Percentiles rank a stretch among this genome's conserved stretches.
These are phyloP conservation scores for Gremmenia infestans DNA, from an alignment of 2,329 filamentous ascomycete genomes.

Conservation along the genomic window DNA sequence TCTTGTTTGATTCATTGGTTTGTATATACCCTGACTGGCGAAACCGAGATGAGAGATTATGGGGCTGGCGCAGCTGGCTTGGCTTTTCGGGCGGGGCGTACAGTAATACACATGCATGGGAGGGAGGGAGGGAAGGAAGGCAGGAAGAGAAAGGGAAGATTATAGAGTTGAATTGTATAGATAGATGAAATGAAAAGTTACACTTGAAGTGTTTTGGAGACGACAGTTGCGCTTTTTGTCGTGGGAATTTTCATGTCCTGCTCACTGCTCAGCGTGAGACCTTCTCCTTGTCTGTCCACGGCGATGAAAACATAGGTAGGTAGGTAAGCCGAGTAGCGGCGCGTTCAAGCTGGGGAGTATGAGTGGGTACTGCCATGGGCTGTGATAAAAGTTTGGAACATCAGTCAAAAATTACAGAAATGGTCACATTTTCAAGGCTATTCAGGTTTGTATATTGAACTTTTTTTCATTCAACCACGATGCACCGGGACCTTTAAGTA, in stretches of 20 bases:
- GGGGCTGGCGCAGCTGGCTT: background rate
- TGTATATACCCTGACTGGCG: background rate
- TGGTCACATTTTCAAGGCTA: background rate
- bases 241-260: too few species aligned
- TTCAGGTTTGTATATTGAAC: background rate
- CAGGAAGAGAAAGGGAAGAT: background rate
- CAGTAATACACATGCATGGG: background rate
- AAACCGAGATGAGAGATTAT: background rate
- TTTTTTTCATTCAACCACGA: background rate
- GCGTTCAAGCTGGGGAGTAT: too few species aligned
- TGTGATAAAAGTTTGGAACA: too few species aligned
- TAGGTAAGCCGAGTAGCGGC: too few species aligned
- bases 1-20: background rate
- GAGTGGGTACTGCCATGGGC: too few species aligned
- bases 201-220: too few species aligned
- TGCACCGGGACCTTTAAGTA: too few species aligned
- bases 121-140: background rate
- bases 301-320: too few species aligned
- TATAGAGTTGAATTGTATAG: background rate
- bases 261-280: too few species aligned
- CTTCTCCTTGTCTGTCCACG: too few species aligned
- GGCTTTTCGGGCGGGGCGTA: background rate
- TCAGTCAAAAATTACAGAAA: background rate
- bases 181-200: too few species aligned
- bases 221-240: too few species aligned